Evolutionary conservation across 257 asterid species (phyloP).

Genomic region (Fraxinus excelsior): DNA sequence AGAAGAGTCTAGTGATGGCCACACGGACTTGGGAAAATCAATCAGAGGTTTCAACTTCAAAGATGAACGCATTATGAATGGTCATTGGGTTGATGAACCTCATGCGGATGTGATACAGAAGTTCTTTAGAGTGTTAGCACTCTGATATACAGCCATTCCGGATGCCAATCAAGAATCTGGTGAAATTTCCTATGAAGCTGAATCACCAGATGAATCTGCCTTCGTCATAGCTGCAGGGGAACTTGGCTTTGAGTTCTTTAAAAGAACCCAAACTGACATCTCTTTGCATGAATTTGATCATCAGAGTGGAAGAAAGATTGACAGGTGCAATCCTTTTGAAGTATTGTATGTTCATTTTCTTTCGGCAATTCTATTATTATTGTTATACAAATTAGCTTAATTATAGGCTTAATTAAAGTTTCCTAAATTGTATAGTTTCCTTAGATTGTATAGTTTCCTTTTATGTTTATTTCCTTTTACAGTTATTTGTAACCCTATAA

Average conservation of each 20-base stretch:
- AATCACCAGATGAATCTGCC: conserved; percentile 98
- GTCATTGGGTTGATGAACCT: conserved; percentile 77
- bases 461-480: too few species aligned
- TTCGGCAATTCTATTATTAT: neutral
- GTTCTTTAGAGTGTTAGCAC: conserved; percentile 79
- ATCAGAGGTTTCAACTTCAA: conserved; percentile 82
- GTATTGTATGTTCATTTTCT: conserved; percentile 7
- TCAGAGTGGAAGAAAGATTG: conserved; percentile 49
- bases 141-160: conserved; percentile 94
- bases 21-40: conserved; percentile 34
- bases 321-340: conserved; percentile 54
- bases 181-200: conserved; percentile 85
- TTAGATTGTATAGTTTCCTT: too few species aligned
- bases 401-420: too few species aligned
- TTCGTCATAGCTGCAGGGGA: conserved; percentile 94
- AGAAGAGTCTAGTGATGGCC: conserved; percentile 26
- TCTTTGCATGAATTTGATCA: conserved; percentile 74
- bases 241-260: conserved; percentile 81
- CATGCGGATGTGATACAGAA: conserved; percentile 60
- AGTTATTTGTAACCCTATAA: too few species aligned
- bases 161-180: conserved; percentile 62
- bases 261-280: conserved; percentile 78
- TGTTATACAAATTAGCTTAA: too few species aligned
- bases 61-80: conserved; percentile 85
- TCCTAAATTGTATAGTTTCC: too few species aligned